Percentiles rank a stretch among this genome's conserved stretches.
phyloP scores from a whole-genome alignment of 164 flowering plant genomes.

The Platanus orientalis region DNA sequence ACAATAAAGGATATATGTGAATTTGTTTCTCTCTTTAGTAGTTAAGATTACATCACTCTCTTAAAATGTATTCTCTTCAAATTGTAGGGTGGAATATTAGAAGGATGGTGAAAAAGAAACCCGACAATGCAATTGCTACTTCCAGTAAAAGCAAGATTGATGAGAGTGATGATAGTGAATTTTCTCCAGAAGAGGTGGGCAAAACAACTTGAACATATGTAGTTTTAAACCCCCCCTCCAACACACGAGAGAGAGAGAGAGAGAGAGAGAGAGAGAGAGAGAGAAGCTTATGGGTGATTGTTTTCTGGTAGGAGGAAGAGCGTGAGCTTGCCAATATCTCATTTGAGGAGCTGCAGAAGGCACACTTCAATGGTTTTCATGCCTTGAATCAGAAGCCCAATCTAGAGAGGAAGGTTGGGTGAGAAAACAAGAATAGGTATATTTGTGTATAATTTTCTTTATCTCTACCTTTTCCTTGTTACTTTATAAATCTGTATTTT shows the following conservation, averaged over 20 bases:
- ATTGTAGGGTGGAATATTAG: slow-evolving; percentile 1
- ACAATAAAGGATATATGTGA: too few relatives aligned
- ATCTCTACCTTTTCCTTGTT: neutral
- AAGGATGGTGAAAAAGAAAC: slow-evolving; percentile 22
- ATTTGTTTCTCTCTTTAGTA: too few relatives aligned
- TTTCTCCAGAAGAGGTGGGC: slow-evolving; percentile 42
- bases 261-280: too few relatives aligned
- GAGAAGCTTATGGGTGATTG: neutral
- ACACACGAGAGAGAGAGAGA: too few relatives aligned
- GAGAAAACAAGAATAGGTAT: slow-evolving; percentile 80
- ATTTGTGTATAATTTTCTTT: neutral
- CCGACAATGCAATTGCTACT: slow-evolving; percentile 1
- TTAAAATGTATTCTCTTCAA: slow-evolving; percentile 6
- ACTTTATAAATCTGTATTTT: slow-evolving; percentile 1
- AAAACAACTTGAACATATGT: neutral
- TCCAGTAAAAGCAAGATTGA: slow-evolving; percentile 34
- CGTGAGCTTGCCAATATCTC: slow-evolving; percentile 63
- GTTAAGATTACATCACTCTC: slow-evolving; percentile 8
- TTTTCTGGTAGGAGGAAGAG: slow-evolving; percentile 38
- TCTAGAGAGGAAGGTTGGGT: slow-evolving; percentile 32
- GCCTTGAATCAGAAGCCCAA: slow-evolving; percentile 22
- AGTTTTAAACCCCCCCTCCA: too few relatives aligned
- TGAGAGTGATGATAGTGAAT: slow-evolving; percentile 25
- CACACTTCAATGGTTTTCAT: slow-evolving; percentile 58
- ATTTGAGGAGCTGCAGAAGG: slow-evolving; percentile 72